Evolutionary conservation across 352 stramenopile genomes (phyloP).

Genomic region (Phytophthora sp.): DNA sequence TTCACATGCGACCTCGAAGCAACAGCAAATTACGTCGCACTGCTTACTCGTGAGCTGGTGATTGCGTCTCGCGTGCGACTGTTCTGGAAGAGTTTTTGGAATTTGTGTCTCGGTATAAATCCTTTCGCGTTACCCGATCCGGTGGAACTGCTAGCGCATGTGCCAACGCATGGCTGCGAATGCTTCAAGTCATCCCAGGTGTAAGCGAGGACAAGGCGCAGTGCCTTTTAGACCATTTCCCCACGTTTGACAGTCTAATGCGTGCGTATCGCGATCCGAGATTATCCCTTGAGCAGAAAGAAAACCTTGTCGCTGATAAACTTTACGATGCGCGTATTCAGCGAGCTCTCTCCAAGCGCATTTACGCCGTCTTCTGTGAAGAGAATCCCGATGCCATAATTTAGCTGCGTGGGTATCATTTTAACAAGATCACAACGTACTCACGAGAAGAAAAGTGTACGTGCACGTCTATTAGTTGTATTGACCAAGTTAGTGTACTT

Average conservation of each 20-base stretch:
- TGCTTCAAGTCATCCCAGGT: slow-evolving; percentile 78
- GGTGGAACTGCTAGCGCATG: slow-evolving; percentile 54
- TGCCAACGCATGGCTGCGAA: slow-evolving; percentile 76
- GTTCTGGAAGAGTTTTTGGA: slow-evolving; percentile 64
- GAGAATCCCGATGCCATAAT: slow-evolving; percentile 41
- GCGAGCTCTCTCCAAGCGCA: slow-evolving; percentile 54
- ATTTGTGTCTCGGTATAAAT: slow-evolving; percentile 57
- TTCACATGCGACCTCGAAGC: slow-evolving; percentile 65
- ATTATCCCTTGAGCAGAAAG: slow-evolving; percentile 42
- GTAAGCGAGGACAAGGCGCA: slow-evolving; percentile 79
- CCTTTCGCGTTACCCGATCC: slow-evolving; percentile 54
- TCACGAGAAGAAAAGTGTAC: no score
- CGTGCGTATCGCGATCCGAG: slow-evolving; percentile 49
- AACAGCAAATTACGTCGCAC: slow-evolving; percentile 56
- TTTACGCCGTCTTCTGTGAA: slow-evolving; percentile 63
- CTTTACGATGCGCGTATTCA: slow-evolving; percentile 46
- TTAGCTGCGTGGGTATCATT: slow-evolving; percentile 2
- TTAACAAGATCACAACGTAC: no score
- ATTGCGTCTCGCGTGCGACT: slow-evolving; percentile 46
- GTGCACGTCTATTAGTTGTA: not conserved
- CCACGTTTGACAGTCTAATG: slow-evolving; percentile 62
- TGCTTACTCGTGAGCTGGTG: slow-evolving; percentile 64
- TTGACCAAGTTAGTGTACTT: no score
- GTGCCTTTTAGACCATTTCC: slow-evolving; percentile 64
- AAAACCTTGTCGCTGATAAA: slow-evolving; percentile 64